phyloP scores from a whole-genome alignment of 441 rosid species.

The Gossypium aridum region DNA sequence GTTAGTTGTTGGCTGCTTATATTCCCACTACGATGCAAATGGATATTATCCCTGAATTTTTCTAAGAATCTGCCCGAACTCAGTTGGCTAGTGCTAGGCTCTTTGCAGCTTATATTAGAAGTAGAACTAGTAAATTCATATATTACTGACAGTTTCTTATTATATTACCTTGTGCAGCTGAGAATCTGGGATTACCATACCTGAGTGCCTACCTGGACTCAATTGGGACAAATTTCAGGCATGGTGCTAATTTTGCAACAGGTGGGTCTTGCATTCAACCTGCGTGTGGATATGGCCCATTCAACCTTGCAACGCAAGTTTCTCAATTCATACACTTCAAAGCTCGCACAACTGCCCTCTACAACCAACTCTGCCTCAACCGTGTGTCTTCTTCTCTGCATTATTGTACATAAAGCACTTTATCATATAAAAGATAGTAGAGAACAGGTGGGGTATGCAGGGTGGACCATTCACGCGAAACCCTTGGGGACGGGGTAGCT shows the following conservation, averaged over 20 bases:
- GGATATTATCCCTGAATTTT: too few relatives aligned
- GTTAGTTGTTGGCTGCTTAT: constrained; percentile 23
- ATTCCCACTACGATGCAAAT: neutral
- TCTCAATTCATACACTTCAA: constrained; percentile 65
- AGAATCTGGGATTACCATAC: constrained; percentile 46
- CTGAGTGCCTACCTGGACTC: constrained; percentile 62
- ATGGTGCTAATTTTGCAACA: constrained; percentile 66
- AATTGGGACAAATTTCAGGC: constrained; percentile 43
- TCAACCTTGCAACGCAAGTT: constrained; percentile 64
- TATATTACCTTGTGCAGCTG: constrained; percentile 30
- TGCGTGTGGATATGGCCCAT: constrained; percentile 45
- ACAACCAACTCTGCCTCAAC: constrained; percentile 25
- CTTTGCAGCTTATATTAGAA: neutral
- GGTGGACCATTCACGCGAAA: too few relatives aligned
- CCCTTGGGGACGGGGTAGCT: too few relatives aligned
- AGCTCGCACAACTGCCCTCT: constrained; percentile 42
- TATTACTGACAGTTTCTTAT: neutral
- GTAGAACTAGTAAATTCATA: neutral
- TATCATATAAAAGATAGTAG: neutral
- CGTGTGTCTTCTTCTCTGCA: constrained; percentile 19
- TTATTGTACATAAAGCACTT: neutral
- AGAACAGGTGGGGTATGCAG: too few relatives aligned
- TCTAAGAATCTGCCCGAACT: too few relatives aligned
- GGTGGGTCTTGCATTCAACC: constrained; percentile 61
- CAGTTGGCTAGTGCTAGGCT: neutral